A percentile compares a stretch with the other conserved stretches of the same genome.
Conservation (phyloP, 805 yeast genomes). For the Osmozyma mogii region DNA sequence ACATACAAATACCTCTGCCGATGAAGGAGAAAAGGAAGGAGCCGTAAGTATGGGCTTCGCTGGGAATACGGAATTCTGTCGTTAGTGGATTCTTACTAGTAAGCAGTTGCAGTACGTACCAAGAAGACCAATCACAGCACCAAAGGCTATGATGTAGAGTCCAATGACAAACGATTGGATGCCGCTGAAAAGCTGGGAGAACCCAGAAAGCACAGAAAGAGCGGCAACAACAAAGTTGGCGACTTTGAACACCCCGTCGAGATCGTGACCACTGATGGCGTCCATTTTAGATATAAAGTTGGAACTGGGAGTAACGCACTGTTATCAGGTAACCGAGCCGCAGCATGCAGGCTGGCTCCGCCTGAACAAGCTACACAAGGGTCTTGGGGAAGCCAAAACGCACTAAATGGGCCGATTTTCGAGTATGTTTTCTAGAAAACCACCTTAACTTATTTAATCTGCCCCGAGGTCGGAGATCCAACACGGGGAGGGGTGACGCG, state of each 20-base stretch:
- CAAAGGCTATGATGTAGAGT: conserved; percentile 47
- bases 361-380: too few species aligned
- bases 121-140: conserved; percentile 44
- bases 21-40: conserved; percentile 62
- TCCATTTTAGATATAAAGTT: too few species aligned
- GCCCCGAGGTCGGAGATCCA: too few species aligned
- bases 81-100: conserved; percentile 8
- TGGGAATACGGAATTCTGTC: conserved; percentile 45
- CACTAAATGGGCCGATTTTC: too few species aligned
- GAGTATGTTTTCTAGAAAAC: too few species aligned
- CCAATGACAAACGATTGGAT: conserved; percentile 50
- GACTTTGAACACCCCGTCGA: conserved; percentile 38
- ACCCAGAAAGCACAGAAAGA: conserved; percentile 42
- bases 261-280: conserved; percentile 34
- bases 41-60: conserved; percentile 56
- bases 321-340: too few species aligned
- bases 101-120: conserved; percentile 23
- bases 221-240: conserved; percentile 51
- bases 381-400: too few species aligned
- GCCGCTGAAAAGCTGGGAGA: conserved; percentile 45
- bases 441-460: too few species aligned
- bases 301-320: too few species aligned
- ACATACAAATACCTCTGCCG: conserved; percentile 66
- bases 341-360: too few species aligned
- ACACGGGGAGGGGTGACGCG: too few species aligned